A percentile compares a stretch with the other conserved stretches of the same genome.
Evolutionary conservation across 139 green algal genomes (phyloP).

Genomic region (Microglena sp.): DNA sequence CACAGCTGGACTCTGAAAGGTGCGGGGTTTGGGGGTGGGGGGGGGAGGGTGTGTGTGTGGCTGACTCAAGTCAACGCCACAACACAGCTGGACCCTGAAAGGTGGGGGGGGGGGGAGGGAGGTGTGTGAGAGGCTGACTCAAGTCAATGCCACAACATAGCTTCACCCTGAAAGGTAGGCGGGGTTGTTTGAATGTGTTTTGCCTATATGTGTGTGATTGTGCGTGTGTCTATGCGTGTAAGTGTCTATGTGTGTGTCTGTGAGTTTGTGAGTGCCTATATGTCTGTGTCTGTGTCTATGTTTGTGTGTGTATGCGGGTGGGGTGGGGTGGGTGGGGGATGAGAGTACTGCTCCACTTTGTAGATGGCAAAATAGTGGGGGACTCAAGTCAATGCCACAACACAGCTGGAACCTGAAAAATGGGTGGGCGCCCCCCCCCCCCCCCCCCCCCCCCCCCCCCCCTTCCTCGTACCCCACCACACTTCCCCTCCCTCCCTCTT

Average conservation of each 20-base stretch:
- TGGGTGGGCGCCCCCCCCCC: background rate
- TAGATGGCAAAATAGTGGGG: background rate
- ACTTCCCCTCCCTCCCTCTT: too few relatives aligned
- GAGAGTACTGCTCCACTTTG: background rate
- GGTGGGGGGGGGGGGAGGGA: too few relatives aligned
- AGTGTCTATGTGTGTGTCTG: background rate
- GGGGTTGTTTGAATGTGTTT: slow-evolving; percentile 6
- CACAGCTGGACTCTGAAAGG: background rate
- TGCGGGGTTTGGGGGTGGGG: too few relatives aligned
- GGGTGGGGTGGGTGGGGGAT: background rate
- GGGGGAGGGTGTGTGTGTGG: background rate
- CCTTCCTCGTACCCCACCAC: background rate
- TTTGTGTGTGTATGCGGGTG: background rate
- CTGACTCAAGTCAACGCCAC: background rate
- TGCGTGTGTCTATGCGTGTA: slow-evolving; percentile 2
- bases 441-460: background rate
- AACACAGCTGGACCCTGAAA: background rate
- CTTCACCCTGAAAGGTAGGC: too few relatives aligned
- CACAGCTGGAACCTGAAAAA: background rate
- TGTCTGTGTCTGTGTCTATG: background rate
- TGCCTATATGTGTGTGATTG: background rate
- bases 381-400: background rate
- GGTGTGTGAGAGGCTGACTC: too few relatives aligned
- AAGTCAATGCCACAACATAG: too few relatives aligned
- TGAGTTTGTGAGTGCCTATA: background rate